Percentiles rank a stretch among this genome's conserved stretches.
phyloP scores from a whole-genome alignment of 2,329 filamentous ascomycete species.

The Fusarium haematococcum region DNA sequence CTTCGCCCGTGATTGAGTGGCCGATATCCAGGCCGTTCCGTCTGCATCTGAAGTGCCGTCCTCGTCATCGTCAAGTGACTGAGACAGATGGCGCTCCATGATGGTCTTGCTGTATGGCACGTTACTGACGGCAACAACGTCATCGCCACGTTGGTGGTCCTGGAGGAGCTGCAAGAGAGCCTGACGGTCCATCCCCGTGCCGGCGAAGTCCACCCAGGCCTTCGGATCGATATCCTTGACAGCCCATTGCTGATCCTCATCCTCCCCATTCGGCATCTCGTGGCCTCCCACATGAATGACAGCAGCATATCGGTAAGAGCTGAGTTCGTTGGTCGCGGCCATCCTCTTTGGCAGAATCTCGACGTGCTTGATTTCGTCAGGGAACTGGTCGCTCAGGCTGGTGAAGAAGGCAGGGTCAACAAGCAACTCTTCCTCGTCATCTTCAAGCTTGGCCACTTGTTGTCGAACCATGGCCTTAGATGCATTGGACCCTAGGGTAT shows the following conservation, averaged over 20 bases:
- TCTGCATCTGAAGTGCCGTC: conserved; percentile 2
- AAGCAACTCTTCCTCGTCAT: too few relatives aligned
- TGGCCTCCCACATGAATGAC: conserved; percentile 21
- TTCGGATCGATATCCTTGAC: too few relatives aligned
- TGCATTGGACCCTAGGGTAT: too few relatives aligned
- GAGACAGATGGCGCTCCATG: conserved; percentile 40
- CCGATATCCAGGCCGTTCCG: conserved; percentile 10
- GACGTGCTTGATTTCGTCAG: too few relatives aligned
- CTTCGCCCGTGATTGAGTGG: not conserved
- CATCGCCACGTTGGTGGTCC: not conserved
- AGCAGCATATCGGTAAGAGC: conserved; percentile 39
- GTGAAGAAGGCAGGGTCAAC: too few relatives aligned
- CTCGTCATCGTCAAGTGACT: conserved; percentile 20
- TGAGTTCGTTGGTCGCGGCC: too few relatives aligned
- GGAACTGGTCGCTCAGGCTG: too few relatives aligned
- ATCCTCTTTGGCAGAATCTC: too few relatives aligned
- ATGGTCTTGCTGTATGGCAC: conserved; percentile 45
- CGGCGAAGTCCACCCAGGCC: conserved; percentile 37
- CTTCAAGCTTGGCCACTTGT: too few relatives aligned
- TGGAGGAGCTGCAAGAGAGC: conserved; percentile 22
- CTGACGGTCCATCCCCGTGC: conserved; percentile 11
- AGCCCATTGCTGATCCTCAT: not conserved
- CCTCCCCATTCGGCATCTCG: conserved; percentile 1
- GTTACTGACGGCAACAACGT: conserved; percentile 36
- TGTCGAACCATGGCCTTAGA: too few relatives aligned